Percentiles rank a stretch among this genome's conserved stretches.
phyloP scores from a whole-genome alignment of 2,329 filamentous ascomycete genomes.

The Hypocrella siamensis region DNA sequence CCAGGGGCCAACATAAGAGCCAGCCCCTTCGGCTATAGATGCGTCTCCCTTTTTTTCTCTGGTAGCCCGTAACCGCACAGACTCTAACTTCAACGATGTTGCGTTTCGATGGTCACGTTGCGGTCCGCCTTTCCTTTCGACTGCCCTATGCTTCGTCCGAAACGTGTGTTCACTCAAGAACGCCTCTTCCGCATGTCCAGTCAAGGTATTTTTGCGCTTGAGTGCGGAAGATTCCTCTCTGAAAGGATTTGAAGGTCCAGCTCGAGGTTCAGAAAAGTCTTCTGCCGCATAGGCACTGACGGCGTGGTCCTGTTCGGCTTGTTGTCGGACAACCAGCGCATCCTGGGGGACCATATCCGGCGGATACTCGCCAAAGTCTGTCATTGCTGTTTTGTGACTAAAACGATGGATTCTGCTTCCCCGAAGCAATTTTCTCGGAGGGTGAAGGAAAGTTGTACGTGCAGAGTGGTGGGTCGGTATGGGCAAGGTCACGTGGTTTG shows the following conservation, averaged over 20 bases:
- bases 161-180: slow-evolving; percentile 86
- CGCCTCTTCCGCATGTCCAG: slow-evolving; percentile 77
- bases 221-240: slow-evolving; percentile 41
- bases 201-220: slow-evolving; percentile 71
- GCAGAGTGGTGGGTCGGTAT: no score
- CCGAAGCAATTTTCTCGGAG: no score
- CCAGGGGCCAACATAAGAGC: slow-evolving; percentile 90
- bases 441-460: not conserved
- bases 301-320: slow-evolving; percentile 41
- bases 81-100: slow-evolving; percentile 51
- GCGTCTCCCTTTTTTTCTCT: slow-evolving; percentile 77
- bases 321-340: slow-evolving; percentile 40
- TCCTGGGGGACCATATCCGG: slow-evolving; percentile 51
- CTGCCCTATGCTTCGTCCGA: slow-evolving; percentile 68
- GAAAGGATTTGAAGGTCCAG: slow-evolving; percentile 64
- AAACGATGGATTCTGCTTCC: not conserved
- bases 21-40: slow-evolving; percentile 69
- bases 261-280: slow-evolving; percentile 47
- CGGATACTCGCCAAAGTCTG: slow-evolving; percentile 46
- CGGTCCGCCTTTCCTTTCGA: slow-evolving; percentile 50
- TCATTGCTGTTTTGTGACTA: slow-evolving; percentile 25
- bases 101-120: slow-evolving; percentile 39
- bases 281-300: slow-evolving; percentile 55
- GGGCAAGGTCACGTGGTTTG: no score
- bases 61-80: slow-evolving; percentile 51